Evolutionary conservation across 352 stramenopile species (phyloP).

Genomic region (Phytopythium cucurbitacearum): DNA sequence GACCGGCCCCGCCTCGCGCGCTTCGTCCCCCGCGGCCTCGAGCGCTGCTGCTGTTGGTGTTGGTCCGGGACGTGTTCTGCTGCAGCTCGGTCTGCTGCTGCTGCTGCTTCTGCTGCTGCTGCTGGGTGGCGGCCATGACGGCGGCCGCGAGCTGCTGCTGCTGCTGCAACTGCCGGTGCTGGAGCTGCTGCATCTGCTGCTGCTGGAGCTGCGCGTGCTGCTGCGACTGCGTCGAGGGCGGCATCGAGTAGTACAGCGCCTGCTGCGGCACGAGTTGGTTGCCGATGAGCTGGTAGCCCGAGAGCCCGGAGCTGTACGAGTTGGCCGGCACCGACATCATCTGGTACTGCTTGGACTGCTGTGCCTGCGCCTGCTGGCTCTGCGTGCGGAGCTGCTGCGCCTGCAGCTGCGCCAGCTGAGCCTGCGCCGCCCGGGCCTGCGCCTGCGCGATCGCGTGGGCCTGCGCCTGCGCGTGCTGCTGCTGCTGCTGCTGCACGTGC

Average conservation of each 20-base stretch:
- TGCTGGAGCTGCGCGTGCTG: conserved; percentile 35
- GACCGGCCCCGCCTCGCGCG: conserved; percentile 2
- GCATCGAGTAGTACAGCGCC: conserved; percentile 51
- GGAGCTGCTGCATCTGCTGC: conserved; percentile 34
- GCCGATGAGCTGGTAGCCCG: conserved; percentile 59
- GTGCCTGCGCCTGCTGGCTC: conserved; percentile 21
- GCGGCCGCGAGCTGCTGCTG: conserved; percentile 39
- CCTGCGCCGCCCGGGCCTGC: conserved; percentile 35
- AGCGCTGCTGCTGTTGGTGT: conserved; percentile 13
- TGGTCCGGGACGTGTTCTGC: conserved; percentile 17
- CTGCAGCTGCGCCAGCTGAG: conserved; percentile 40
- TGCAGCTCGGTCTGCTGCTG: conserved; percentile 22
- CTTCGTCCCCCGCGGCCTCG: conserved; percentile 6
- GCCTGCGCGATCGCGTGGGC: conserved; percentile 52
- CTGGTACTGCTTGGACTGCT: conserved; percentile 68
- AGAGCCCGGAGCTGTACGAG: conserved; percentile 41
- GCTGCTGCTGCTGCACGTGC: conserved; percentile 27
- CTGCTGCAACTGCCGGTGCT: conserved; percentile 43
- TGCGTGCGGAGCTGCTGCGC: conserved; percentile 14
- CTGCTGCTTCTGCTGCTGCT: conserved; percentile 20
- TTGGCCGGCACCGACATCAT: conserved; percentile 36
- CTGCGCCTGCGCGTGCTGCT: conserved; percentile 40
- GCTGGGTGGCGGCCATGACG: conserved; percentile 28
- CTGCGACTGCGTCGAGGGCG: conserved; percentile 31
- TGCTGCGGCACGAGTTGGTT: conserved; percentile 62